Evolutionary conservation across 1,139 yeast genomes (phyloP).

Genomic region (Yamadazyma siamensis): DNA sequence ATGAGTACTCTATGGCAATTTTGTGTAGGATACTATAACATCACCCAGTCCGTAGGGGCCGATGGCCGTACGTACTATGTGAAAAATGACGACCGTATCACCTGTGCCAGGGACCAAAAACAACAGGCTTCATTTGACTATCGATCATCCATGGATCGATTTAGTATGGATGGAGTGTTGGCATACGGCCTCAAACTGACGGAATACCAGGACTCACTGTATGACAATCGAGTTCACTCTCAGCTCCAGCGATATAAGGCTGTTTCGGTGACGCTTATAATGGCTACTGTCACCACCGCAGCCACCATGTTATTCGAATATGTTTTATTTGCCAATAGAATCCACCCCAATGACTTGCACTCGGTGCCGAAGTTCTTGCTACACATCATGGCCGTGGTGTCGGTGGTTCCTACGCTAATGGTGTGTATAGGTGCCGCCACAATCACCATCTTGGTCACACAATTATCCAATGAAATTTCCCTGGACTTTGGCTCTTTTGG

Average conservation of each 20-base stretch:
- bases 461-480: slow-evolving; percentile 25
- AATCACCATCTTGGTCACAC: slow-evolving; percentile 22
- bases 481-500: slow-evolving; percentile 43
- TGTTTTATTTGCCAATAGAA: slow-evolving; percentile 34
- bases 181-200: slow-evolving; percentile 41
- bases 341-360: slow-evolving; percentile 26
- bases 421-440: slow-evolving; percentile 26
- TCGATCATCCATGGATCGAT: slow-evolving; percentile 31
- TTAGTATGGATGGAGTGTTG: slow-evolving; percentile 43
- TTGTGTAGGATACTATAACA: slow-evolving; percentile 45
- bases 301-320: slow-evolving; percentile 25
- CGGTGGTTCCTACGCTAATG: slow-evolving; percentile 31
- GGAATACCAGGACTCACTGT: slow-evolving; percentile 17
- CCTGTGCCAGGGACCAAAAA: slow-evolving; percentile 18
- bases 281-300: slow-evolving; percentile 13
- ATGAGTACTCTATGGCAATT: slow-evolving; percentile 40
- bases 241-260: slow-evolving; percentile 19
- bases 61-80: slow-evolving; percentile 12
- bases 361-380: slow-evolving; percentile 25
- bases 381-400: slow-evolving; percentile 28
- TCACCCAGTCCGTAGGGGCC: slow-evolving; percentile 14
- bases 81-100: slow-evolving; percentile 18
- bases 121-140: slow-evolving; percentile 41
- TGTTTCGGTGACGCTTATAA: slow-evolving; percentile 17
- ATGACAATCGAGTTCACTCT: slow-evolving; percentile 15